Conservation (phyloP, 148 eudicot species). For the Vaccinium vitisidaea region DNA sequence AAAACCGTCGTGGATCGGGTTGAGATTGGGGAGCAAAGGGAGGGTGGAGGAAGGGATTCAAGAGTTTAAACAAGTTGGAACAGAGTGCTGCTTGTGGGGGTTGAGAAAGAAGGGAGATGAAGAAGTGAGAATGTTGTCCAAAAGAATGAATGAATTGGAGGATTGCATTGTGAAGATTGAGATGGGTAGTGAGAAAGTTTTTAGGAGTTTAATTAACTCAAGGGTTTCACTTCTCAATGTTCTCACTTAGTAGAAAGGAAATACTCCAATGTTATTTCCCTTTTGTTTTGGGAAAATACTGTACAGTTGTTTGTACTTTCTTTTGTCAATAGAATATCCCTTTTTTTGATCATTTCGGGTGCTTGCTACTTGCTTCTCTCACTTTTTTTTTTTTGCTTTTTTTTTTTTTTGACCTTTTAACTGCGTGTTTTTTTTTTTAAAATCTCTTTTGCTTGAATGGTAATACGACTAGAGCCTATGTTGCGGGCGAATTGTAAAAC, state of each 20-base stretch:
- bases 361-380: too few relatives aligned
- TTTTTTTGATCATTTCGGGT: too few relatives aligned
- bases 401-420: too few relatives aligned
- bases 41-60: conserved; percentile 33
- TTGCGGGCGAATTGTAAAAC: background rate
- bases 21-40: conserved; percentile 36
- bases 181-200: conserved; percentile 65
- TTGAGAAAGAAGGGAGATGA: conserved; percentile 43
- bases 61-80: conserved; percentile 32
- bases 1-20: conserved; percentile 38
- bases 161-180: conserved; percentile 66
- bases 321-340: background rate
- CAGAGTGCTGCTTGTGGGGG: conserved; percentile 33
- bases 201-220: conserved; percentile 77
- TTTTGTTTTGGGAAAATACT: background rate
- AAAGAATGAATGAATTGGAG: conserved; percentile 64
- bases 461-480: too few relatives aligned
- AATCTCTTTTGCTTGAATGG: too few relatives aligned
- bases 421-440: too few relatives aligned
- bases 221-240: conserved; percentile 81
- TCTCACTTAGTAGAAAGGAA: background rate
- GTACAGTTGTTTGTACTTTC: background rate
- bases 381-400: too few relatives aligned
- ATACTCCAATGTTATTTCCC: background rate
- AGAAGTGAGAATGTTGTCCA: conserved; percentile 50